Base-by-base conservation (phyloP, 176 grass and related monocot genomes). In the Rhynchospora tenuis region DNA sequence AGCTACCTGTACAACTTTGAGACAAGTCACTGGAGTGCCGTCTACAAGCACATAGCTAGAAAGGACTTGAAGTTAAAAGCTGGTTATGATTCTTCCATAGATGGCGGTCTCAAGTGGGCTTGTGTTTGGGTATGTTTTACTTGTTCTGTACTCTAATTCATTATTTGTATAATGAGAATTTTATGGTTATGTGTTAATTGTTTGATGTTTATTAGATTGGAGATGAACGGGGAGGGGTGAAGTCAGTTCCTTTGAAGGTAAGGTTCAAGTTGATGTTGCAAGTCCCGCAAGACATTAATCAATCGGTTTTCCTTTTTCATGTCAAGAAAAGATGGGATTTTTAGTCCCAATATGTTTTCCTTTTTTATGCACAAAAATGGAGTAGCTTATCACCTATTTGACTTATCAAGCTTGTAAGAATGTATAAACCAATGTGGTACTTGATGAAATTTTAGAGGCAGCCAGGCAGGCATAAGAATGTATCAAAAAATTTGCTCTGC, bases 241-340 rank as follows among this genome's bases (percentile, higher is more conserved):
- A 93, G 86, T 79, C 82, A 3, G 78, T 90, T 63, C 95, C 95
- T 9, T 93, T 93, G 91, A 98, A 98, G 83, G 91, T 81, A 86
- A 95, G 84, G 70, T 70, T 95, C 60, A 89, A 93, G 72, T 17
- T 98, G 70, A 95, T 93, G 96, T 67, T 98, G 59, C 93, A 98
- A 87, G 86, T 91, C n/a, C 88, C 87, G 2, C 95, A 86, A 85
- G 89, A 95, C 85, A 85, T 90, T 31, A 83, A 57, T 48, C 89
- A 87, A 59, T 84, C 92, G 7, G 29, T 77, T 42, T 87, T 98
- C 38, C 86, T 98, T 28, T 95, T 98, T 62, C 89, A 82, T 72
- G 91, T 98, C 68, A 98, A 98, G 79, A 98, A 95, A 90, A 92
- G 95, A 74, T 98, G 95, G 95, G 95, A 98, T 69, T 83, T 94